phyloP scores from a whole-genome alignment of 306 rosid genomes.

The Lathyrus oleraceus region DNA sequence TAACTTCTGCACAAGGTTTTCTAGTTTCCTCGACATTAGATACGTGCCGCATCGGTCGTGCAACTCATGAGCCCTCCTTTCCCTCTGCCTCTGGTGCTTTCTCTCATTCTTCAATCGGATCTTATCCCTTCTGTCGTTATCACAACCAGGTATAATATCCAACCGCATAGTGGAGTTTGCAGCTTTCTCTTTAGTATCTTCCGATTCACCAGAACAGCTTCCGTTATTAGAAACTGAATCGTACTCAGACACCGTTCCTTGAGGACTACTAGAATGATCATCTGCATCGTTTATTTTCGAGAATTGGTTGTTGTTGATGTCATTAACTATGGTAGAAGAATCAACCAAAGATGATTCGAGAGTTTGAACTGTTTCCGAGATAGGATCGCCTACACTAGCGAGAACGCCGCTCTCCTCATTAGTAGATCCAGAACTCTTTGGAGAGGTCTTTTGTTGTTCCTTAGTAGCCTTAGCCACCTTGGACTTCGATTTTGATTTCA shows the following conservation, averaged over 20 bases:
- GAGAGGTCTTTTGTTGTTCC: constrained; percentile 55
- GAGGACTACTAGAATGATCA: constrained; percentile 62
- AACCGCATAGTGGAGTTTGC: constrained; percentile 45
- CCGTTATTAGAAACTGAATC: constrained; percentile 85
- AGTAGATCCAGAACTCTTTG: constrained; percentile 54
- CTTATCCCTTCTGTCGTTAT: constrained; percentile 77
- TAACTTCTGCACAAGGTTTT: constrained; percentile 70
- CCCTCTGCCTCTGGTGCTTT: constrained; percentile 90
- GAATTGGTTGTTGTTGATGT: constrained; percentile 54
- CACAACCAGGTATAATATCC: constrained; percentile 70
- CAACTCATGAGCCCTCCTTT: constrained; percentile 83
- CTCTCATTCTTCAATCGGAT: constrained; percentile 81
- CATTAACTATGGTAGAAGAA: constrained; percentile 46
- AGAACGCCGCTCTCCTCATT: constrained; percentile 52
- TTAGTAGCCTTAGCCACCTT: constrained; percentile 54
- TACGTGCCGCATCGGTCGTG: constrained; percentile 70
- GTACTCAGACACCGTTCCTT: constrained; percentile 55
- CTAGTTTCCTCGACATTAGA: constrained; percentile 83
- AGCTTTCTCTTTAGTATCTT: constrained; percentile 68
- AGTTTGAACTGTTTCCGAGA: constrained; percentile 70
- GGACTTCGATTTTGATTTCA: constrained; percentile 71
- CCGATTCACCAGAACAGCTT: constrained; percentile 91
- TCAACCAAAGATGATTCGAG: constrained; percentile 53
- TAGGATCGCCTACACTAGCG: constrained; percentile 62
- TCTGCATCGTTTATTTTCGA: constrained; percentile 63